These are phyloP conservation scores for Mycena chlorophos DNA, from an alignment of 768 basidiomycete genomes.

Conservation along the genomic window DNA sequence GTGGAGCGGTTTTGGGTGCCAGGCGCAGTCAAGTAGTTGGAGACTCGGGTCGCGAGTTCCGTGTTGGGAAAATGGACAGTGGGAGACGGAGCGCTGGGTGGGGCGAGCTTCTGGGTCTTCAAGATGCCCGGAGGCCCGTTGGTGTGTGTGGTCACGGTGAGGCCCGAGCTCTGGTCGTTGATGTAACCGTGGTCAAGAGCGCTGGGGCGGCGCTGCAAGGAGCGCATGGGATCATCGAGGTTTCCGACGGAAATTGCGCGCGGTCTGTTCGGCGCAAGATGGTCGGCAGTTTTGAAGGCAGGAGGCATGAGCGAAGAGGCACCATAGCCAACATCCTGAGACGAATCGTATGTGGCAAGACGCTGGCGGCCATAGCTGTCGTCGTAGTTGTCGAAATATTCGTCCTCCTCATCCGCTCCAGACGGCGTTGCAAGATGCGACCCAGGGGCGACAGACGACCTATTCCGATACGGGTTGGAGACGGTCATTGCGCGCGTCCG, in stretches of 20 bases:
- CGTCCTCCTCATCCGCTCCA: conserved; percentile 77
- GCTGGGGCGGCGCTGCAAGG: conserved; percentile 64
- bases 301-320: conserved; percentile 65
- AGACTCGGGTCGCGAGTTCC: conserved; percentile 56
- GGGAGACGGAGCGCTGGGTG: conserved; percentile 48
- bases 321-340: conserved; percentile 52
- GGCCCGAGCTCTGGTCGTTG: conserved; percentile 50
- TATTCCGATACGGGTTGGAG: conserved; percentile 83
- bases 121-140: conserved; percentile 54
- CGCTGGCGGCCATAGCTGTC: conserved; percentile 54
- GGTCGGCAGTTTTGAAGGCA: conserved; percentile 74
- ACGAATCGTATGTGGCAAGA: conserved; percentile 61
- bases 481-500: conserved; percentile 89
- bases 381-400: conserved; percentile 65
- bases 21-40: conserved; percentile 70
- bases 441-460: conserved; percentile 52
- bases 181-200: conserved; percentile 62
- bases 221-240: conserved; percentile 76
- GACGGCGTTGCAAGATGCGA: conserved; percentile 66
- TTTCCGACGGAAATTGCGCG: conserved; percentile 89
- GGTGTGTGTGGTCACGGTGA: conserved; percentile 37
- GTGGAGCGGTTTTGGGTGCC: conserved; percentile 70
- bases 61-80: conserved; percentile 72
- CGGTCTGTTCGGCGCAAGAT: conserved; percentile 62
- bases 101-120: conserved; percentile 57